Percentiles rank a stretch among this genome's conserved stretches.
These are phyloP conservation scores for Vaccinium corymbosum DNA, from an alignment of 148 eudicot species.

Conservation along the genomic window DNA sequence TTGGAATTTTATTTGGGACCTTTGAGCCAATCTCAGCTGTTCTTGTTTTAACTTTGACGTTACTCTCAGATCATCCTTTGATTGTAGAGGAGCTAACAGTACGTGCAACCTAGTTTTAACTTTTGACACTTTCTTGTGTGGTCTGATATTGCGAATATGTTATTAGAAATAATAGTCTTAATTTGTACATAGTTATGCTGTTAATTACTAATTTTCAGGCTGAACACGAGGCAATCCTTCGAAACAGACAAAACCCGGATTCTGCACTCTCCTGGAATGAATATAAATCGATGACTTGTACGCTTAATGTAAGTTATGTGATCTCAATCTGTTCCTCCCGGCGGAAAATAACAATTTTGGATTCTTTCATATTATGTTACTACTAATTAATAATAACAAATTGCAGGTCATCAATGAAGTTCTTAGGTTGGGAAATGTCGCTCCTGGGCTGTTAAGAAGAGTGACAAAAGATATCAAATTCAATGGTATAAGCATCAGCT, in stretches of 20 bases:
- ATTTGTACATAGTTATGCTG: neutral
- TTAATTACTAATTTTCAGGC: constrained; percentile 27
- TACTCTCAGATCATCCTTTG: constrained; percentile 40
- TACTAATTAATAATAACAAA: neutral
- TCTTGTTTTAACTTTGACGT: constrained; percentile 32
- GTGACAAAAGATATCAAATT: constrained; percentile 31
- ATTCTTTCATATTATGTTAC: neutral
- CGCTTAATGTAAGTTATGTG: constrained; percentile 34
- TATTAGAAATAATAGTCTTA: neutral
- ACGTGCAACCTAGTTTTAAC: neutral
- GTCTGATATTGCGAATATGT: neutral
- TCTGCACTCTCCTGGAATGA: constrained; percentile 42
- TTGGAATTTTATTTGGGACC: constrained; percentile 47
- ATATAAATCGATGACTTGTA: constrained; percentile 61
- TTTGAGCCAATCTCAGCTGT: constrained; percentile 37
- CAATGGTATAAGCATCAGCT: neutral
- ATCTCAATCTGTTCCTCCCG: neutral
- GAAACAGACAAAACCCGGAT: constrained; percentile 25
- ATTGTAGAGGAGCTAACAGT: constrained; percentile 38
- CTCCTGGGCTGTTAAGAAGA: constrained; percentile 51
- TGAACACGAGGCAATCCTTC: constrained; percentile 47
- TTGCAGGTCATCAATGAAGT: constrained; percentile 57
- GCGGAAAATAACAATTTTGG: neutral
- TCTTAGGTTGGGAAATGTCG: constrained; percentile 43
- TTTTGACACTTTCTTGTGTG: too few species aligned